Percentiles rank a stretch among this genome's conserved stretches.
These are phyloP conservation scores for Cladosporium oxysporum DNA, from an alignment of 2,329 filamentous ascomycete species.

Conservation along the genomic window DNA sequence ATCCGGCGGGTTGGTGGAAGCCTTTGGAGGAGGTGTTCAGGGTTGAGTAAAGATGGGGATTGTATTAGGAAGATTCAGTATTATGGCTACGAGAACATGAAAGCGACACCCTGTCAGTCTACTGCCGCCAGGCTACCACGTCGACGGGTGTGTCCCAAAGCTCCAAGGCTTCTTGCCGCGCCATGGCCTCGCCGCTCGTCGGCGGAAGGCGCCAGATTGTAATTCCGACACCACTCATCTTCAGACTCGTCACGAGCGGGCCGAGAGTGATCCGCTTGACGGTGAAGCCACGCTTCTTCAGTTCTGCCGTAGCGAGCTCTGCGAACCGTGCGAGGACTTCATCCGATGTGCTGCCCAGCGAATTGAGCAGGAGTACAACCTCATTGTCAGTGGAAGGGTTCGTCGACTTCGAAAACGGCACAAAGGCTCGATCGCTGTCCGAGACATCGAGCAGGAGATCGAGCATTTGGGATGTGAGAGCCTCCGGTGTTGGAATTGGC, in stretches of 20 bases:
- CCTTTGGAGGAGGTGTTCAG: conserved; percentile 70
- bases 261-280: conserved; percentile 39
- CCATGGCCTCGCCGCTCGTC: conserved; percentile 32
- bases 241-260: conserved; percentile 40
- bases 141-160: conserved; percentile 40
- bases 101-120: background rate
- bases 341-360: conserved; percentile 40
- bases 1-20: conserved; percentile 65
- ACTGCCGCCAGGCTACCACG: conserved; percentile 41
- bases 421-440: conserved; percentile 39
- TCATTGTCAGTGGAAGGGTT: conserved; percentile 35
- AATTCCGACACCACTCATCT: conserved; percentile 43
- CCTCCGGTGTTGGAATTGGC: conserved; percentile 41
- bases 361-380: conserved; percentile 40
- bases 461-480: conserved; percentile 39
- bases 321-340: conserved; percentile 40
- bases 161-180: conserved; percentile 33
- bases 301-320: conserved; percentile 35
- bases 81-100: background rate
- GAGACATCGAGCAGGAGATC: conserved; percentile 38
- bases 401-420: conserved; percentile 37
- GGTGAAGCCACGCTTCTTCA: conserved; percentile 35
- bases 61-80: background rate
- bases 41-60: conserved; percentile 41
- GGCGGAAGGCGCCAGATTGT: conserved; percentile 40